A percentile compares a stretch with the other conserved stretches of the same genome.
Conservation (phyloP, 106 monocot genomes). For the Dioscorea alata region DNA sequence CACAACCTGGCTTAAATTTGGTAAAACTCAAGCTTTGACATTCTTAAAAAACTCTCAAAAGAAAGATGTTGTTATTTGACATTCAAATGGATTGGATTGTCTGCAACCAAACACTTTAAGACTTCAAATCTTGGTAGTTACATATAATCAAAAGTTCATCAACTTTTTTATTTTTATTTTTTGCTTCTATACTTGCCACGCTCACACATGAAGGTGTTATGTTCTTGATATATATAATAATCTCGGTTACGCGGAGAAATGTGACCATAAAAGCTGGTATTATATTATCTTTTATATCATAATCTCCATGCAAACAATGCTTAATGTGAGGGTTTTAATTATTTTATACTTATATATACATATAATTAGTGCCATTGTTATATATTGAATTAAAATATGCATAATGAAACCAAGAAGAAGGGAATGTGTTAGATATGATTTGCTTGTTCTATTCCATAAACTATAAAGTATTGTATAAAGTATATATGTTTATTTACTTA, state of each 20-base stretch:
- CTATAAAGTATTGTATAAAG: neutral
- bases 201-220: neutral
- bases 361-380: too few relatives aligned
- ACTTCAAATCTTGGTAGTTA: neutral
- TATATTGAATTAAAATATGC: too few relatives aligned
- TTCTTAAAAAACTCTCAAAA: neutral
- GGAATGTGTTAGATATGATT: too few relatives aligned
- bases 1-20: neutral
- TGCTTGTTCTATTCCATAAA: too few relatives aligned
- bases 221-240: neutral
- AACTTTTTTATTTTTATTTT: neutral
- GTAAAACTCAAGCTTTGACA: conserved; percentile 4
- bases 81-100: neutral
- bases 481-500: neutral
- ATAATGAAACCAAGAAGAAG: too few relatives aligned
- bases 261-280: neutral
- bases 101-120: neutral
- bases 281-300: neutral
- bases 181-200: neutral
- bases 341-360: too few relatives aligned
- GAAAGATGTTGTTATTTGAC: conserved; percentile 1
- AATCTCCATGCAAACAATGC: too few relatives aligned
- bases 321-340: too few relatives aligned
- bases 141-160: neutral
- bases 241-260: neutral